Conservation (phyloP, 78 protist species). For the Pigoraptor vietnamica region DNA sequence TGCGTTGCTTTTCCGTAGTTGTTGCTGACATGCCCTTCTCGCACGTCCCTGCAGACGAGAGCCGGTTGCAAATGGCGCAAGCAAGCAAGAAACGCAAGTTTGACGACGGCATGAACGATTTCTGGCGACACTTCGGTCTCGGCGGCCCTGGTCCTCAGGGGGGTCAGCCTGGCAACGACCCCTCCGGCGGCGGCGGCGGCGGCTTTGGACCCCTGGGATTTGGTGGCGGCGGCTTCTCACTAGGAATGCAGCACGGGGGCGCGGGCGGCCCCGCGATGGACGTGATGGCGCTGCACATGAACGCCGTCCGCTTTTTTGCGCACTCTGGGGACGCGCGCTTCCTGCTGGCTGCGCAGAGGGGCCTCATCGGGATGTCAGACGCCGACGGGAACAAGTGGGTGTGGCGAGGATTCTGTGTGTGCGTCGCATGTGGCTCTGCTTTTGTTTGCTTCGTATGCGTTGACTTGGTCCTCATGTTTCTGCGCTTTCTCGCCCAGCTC, state of each 20-base stretch:
- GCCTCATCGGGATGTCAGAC: not conserved
- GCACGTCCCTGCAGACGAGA: not conserved
- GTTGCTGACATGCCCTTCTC: not conserved
- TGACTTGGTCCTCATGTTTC: not conserved
- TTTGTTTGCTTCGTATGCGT: not conserved
- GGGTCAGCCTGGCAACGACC: not conserved
- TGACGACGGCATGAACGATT: slow-evolving; percentile 22
- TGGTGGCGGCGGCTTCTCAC: not conserved
- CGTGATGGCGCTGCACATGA: not conserved
- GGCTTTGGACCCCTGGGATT: not conserved
- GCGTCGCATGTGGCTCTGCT: not conserved
- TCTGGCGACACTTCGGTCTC: not conserved
- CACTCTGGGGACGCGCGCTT: not conserved
- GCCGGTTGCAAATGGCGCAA: not conserved
- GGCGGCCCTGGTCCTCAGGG: not conserved
- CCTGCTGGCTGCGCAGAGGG: not conserved
- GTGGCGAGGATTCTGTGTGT: not conserved
- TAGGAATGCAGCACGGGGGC: not conserved
- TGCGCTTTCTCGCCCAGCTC: too few relatives aligned
- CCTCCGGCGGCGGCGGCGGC: not conserved
- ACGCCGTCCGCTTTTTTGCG: not conserved
- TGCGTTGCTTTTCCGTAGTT: not conserved
- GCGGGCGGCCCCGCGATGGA: not conserved
- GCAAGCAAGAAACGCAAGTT: not conserved
- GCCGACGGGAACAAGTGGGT: not conserved